Evolutionary conservation across 2,329 filamentous ascomycete species (phyloP).

Genomic region (Coleophoma crateriformis): DNA sequence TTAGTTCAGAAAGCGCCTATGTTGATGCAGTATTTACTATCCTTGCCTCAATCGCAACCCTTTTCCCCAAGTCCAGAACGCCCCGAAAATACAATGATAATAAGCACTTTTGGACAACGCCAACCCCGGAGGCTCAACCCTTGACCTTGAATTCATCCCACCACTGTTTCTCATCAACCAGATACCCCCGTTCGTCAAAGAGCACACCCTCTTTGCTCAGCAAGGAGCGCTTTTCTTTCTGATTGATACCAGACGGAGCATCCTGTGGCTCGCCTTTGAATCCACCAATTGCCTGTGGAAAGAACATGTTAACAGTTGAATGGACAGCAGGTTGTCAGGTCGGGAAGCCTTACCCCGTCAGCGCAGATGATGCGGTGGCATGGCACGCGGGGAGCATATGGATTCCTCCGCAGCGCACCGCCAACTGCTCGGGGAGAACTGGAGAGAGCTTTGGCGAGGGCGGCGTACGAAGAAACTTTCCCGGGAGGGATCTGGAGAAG

Average conservation of each 20-base stretch:
- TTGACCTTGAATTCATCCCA: slow-evolving; percentile 35
- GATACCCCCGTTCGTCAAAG: slow-evolving; percentile 37
- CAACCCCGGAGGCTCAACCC: no score
- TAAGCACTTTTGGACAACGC: no score
- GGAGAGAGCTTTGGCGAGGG: slow-evolving; percentile 46
- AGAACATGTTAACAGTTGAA: background rate
- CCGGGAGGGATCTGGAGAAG: slow-evolving; percentile 56
- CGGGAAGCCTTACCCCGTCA: slow-evolving; percentile 35
- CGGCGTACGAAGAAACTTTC: slow-evolving; percentile 53
- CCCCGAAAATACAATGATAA: no score
- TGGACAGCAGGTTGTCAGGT: background rate
- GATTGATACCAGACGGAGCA: slow-evolving; percentile 41
- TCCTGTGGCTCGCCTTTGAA: slow-evolving; percentile 47
- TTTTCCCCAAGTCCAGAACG: no score
- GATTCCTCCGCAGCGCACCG: slow-evolving; percentile 53
- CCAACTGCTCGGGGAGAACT: slow-evolving; percentile 60
- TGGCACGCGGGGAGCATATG: slow-evolving; percentile 57
- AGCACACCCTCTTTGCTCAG: slow-evolving; percentile 39
- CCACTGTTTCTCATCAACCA: slow-evolving; percentile 33
- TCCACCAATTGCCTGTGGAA: slow-evolving; percentile 33
- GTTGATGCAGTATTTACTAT: no score
- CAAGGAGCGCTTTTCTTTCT: slow-evolving; percentile 37
- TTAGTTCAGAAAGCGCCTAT: no score
- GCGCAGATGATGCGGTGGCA: slow-evolving; percentile 55
- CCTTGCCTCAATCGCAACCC: no score